These are phyloP conservation scores for Xylaria curta DNA, from an alignment of 495 filamentous ascomycete genomes.

Conservation along the genomic window DNA sequence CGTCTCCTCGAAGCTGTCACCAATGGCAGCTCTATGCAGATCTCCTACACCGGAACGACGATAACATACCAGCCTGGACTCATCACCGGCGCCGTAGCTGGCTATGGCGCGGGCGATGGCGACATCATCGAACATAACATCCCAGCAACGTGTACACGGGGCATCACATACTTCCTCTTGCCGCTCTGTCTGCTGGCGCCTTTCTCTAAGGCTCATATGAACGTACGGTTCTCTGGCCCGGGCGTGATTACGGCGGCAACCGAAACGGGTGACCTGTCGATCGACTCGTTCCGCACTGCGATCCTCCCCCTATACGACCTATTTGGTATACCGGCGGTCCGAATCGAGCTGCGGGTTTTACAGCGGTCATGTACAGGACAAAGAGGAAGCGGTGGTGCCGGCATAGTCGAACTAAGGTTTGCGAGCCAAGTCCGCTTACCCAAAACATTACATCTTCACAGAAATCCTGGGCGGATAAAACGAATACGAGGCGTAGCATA, in stretches of 20 bases:
- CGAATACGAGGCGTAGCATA: slow-evolving; percentile 92
- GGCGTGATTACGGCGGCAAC: slow-evolving; percentile 94
- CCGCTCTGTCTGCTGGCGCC: slow-evolving; percentile 90
- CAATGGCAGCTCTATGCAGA: slow-evolving; percentile 93
- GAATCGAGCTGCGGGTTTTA: slow-evolving; percentile 86
- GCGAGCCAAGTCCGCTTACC: slow-evolving; percentile 89
- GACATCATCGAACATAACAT: slow-evolving; percentile 81
- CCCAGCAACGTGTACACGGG: slow-evolving; percentile 73
- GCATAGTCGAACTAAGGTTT: slow-evolving; percentile 90
- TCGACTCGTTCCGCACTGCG: slow-evolving; percentile 92
- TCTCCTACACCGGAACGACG: slow-evolving; percentile 92
- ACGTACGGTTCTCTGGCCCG: slow-evolving; percentile 84
- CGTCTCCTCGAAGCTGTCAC: slow-evolving; percentile 93
- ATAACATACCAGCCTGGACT: slow-evolving; percentile 90
- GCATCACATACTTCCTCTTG: slow-evolving; percentile 90
- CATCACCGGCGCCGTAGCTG: slow-evolving; percentile 78
- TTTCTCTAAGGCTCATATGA: slow-evolving; percentile 87
- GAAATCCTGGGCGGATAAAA: slow-evolving; percentile 80
- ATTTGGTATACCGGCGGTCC: slow-evolving; percentile 81
- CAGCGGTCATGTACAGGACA: slow-evolving; percentile 76
- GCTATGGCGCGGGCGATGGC: slow-evolving; percentile 66
- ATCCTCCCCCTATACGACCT: slow-evolving; percentile 87
- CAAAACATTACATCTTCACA: slow-evolving; percentile 91
- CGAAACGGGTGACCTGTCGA: slow-evolving; percentile 78
- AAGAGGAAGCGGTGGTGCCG: slow-evolving; percentile 79